Conservation (phyloP, 176 grass and related monocot genomes). For the Aegilops sharonensis region DNA sequence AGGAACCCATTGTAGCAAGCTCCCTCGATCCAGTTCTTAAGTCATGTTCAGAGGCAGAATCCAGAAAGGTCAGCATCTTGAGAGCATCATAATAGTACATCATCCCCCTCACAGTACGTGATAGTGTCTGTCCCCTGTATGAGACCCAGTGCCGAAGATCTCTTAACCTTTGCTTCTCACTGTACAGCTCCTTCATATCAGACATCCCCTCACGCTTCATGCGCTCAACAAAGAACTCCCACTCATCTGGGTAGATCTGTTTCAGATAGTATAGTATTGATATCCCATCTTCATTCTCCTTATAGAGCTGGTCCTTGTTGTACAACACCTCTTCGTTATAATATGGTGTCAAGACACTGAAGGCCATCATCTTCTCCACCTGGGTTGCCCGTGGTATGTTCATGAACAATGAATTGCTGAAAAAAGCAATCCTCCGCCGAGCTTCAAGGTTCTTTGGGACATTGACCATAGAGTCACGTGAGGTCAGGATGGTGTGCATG, state of each 20-base stretch:
- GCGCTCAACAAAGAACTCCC: slow-evolving; percentile 79
- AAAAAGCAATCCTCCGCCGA: slow-evolving; percentile 81
- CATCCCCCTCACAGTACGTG: slow-evolving; percentile 90
- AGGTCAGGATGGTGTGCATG: slow-evolving; percentile 78
- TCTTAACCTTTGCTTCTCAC: slow-evolving; percentile 50
- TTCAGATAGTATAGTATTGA: slow-evolving; percentile 90
- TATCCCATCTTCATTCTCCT: slow-evolving; percentile 89
- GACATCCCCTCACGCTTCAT: slow-evolving; percentile 79
- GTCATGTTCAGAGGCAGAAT: slow-evolving; percentile 91
- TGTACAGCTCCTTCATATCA: slow-evolving; percentile 61
- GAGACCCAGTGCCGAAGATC: slow-evolving; percentile 90
- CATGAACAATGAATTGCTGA: slow-evolving; percentile 98
- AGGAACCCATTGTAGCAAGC: slow-evolving; percentile 55
- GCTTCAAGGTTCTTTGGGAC: slow-evolving; percentile 91
- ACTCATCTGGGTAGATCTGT: slow-evolving; percentile 88
- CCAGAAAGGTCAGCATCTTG: slow-evolving; percentile 90
- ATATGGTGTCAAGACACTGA: slow-evolving; percentile 92
- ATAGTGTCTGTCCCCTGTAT: slow-evolving; percentile 86
- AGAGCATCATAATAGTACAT: slow-evolving; percentile 99
- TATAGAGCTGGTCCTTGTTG: slow-evolving; percentile 83
- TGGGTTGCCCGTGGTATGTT: slow-evolving; percentile 92
- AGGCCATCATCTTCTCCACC: slow-evolving; percentile 95
- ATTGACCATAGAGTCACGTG: slow-evolving; percentile 86
- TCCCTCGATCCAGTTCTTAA: slow-evolving; percentile 65
- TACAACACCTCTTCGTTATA: slow-evolving; percentile 95